Evolutionary conservation across 2,329 filamentous ascomycete genomes (phyloP), one percentile per base, ranked within the genome.

Genomic region (Xylaria digitata): DNA sequence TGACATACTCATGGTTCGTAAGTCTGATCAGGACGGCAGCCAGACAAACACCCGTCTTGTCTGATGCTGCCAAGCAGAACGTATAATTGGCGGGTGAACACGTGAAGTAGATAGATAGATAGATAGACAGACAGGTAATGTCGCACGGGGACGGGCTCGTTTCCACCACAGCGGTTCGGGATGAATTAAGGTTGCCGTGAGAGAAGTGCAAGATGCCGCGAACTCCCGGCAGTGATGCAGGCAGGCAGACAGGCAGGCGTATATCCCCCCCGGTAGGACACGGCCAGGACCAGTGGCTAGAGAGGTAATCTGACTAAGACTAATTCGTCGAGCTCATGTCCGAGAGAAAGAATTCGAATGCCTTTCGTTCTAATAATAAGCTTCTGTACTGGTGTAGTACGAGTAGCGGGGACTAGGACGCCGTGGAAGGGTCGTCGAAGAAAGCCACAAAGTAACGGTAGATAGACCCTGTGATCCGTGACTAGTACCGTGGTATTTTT

Each of bases 1-100:
- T 9, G 69, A 64, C 69, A 70, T 72, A 54, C 66, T 68, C 71
- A 72, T 72, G 53, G n/a, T n/a, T 60, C 23, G 32, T 56, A 49
- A 50, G 45, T 58, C 26, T 37, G 34, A 8, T 6, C 30, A 45
- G 37, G 49, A 53, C 30, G 13, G 40, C 60, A 60, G 57, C 54
- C 61, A 42, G 63, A 50, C 26, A 13, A 50, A 53, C 53, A 58
- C 56, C 54, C 13, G 60, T 60, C 61, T 54, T 11, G 49, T 62
- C 55, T n/a, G 21, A n/a, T 45, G 43, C 49, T 57, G 45, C 64
- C n/a, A 56, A 58, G 50, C 57, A 30, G 52, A 45, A 30, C 17
- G 62, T 48, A 54, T 48, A 60, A 49, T 61, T 59, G 58, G 48
- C 40, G 52, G 26, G 34, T 30, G 49, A 58, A 17, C 17, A 49